A percentile compares a stretch with the other conserved stretches of the same genome.
phyloP scores from a whole-genome alignment of 2,329 filamentous ascomycete genomes.

The Aspergillus fumigatus region DNA sequence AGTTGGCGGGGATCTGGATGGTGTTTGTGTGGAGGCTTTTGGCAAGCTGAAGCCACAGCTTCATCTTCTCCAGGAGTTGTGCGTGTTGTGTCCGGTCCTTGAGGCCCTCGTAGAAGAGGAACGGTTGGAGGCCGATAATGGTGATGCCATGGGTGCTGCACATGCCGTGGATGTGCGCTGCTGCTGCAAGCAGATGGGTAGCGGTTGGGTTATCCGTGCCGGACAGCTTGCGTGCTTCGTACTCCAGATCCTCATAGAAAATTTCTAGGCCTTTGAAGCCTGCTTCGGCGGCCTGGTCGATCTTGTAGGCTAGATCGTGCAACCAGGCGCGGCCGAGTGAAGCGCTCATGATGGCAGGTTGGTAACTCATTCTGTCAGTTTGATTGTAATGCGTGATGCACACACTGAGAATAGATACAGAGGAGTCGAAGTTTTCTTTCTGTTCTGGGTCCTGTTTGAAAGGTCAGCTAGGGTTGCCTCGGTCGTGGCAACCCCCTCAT shows the following conservation, averaged over 20 bases:
- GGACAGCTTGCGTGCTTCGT: constrained; percentile 47
- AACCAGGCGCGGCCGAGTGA: constrained; percentile 68
- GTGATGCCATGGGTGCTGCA: constrained; percentile 21
- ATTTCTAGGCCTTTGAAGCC: constrained; percentile 69
- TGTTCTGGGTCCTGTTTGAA: too few relatives aligned
- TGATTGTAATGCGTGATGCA: too few relatives aligned
- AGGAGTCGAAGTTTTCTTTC: too few relatives aligned
- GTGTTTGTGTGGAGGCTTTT: constrained; percentile 63
- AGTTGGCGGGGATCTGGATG: constrained; percentile 66
- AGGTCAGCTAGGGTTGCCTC: too few relatives aligned
- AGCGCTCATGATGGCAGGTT: constrained; percentile 65
- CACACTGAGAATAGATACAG: too few relatives aligned
- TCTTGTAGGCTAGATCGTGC: constrained; percentile 62
- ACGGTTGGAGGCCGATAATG: constrained; percentile 62
- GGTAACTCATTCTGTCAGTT: not conserved
- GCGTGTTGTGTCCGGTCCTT: constrained; percentile 56
- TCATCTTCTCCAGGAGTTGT: constrained; percentile 53
- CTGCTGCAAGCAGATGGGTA: constrained; percentile 56
- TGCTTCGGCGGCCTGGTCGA: constrained; percentile 60
- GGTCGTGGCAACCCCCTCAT: too few relatives aligned
- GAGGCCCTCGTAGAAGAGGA: constrained; percentile 71
- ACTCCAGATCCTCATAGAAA: constrained; percentile 71
- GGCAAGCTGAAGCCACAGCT: constrained; percentile 65
- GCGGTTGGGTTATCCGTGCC: constrained; percentile 16
- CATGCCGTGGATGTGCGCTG: constrained; percentile 48